A percentile compares a stretch with the other conserved stretches of the same genome.
Evolutionary conservation across 305 asterid species (phyloP).

Genomic region (Stenogyne calaminthoides): DNA sequence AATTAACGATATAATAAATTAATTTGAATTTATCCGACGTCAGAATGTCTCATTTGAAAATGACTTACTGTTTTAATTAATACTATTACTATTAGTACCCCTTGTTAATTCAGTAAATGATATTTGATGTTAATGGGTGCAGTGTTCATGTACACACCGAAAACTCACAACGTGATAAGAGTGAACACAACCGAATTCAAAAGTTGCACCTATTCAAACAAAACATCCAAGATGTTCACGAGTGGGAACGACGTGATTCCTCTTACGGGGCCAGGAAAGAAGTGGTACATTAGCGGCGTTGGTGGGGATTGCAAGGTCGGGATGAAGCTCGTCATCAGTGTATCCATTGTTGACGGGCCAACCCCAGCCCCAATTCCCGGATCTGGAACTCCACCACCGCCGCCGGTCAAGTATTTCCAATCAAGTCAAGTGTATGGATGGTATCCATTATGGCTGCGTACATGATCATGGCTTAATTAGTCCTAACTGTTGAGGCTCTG

Average conservation of each 20-base stretch:
- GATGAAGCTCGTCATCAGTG: constrained; percentile 54
- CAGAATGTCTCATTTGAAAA: too few relatives aligned
- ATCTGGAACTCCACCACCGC: constrained; percentile 3
- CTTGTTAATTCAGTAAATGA: too few relatives aligned
- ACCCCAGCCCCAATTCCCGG: constrained; percentile 34
- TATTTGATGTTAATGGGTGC: not conserved
- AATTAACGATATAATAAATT: too few relatives aligned
- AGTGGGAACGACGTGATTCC: constrained; percentile 37
- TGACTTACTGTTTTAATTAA: too few relatives aligned
- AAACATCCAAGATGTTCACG: not conserved
- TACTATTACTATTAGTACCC: too few relatives aligned
- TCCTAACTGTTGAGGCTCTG: too few relatives aligned
- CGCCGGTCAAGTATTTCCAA: constrained; percentile 10
- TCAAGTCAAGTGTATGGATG: constrained; percentile 25
- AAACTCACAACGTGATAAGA: constrained; percentile 31
- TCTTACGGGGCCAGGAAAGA: constrained; percentile 41
- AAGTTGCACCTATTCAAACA: constrained; percentile 25
- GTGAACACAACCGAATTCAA: constrained; percentile 37
- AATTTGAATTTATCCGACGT: too few relatives aligned
- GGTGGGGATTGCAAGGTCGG: constrained; percentile 37
- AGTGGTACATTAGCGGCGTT: constrained; percentile 59
- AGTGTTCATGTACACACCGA: constrained; percentile 37
- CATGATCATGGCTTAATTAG: too few relatives aligned
- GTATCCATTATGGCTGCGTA: too few relatives aligned
- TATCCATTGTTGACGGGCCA: constrained; percentile 17